Conservation (phyloP, 257 asterid species). For the Lycium barbarum region DNA sequence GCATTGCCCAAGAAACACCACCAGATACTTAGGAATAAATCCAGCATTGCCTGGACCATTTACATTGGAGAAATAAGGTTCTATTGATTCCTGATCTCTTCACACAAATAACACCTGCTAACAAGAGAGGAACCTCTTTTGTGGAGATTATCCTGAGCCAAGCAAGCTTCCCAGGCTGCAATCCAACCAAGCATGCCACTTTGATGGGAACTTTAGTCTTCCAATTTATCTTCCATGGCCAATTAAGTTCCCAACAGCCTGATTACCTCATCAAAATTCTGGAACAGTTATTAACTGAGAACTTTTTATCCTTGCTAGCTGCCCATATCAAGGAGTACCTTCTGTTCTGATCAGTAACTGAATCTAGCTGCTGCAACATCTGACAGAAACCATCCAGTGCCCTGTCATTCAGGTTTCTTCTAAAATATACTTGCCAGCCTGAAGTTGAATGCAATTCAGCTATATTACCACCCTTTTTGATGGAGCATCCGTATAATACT, state of each 20-base stretch:
- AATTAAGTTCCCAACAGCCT: neutral
- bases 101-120: slow-evolving; percentile 11
- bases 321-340: neutral
- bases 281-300: neutral
- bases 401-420: neutral
- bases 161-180: neutral
- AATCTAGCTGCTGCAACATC: neutral
- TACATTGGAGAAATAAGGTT: slow-evolving; percentile 5
- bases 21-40: neutral
- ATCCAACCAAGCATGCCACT: slow-evolving; percentile 3
- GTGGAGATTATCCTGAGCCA: neutral
- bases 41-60: neutral
- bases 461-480: neutral
- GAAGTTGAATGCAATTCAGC: slow-evolving; percentile 8
- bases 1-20: slow-evolving; percentile 15
- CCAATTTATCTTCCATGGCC: neutral
- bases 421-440: neutral
- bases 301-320: neutral
- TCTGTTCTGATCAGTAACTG: neutral
- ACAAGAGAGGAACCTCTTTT: slow-evolving; percentile 15
- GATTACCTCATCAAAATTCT: neutral
- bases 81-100: slow-evolving; percentile 3
- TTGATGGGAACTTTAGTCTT: slow-evolving; percentile 11
- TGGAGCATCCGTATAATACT: neutral
- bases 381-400: neutral